Evolutionary conservation across 305 asterid genomes (phyloP).

Genomic region (Fraxinus velutina): DNA sequence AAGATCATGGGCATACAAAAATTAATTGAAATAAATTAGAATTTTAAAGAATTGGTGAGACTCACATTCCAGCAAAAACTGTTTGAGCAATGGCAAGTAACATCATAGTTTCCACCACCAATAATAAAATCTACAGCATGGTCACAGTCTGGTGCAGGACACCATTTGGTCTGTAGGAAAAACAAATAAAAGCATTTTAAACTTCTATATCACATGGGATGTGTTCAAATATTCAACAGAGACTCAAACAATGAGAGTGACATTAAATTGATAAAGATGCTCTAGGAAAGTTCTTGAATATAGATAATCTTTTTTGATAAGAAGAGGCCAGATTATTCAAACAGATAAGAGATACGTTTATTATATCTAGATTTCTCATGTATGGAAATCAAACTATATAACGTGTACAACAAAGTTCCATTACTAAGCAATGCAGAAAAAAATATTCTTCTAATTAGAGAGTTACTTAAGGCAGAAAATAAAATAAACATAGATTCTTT

Average conservation of each 20-base stretch:
- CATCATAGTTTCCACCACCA: slow-evolving; percentile 87
- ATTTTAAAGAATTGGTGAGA: slow-evolving; percentile 19
- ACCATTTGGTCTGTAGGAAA: slow-evolving; percentile 75
- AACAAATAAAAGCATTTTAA: slow-evolving; percentile 19
- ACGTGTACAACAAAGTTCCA: slow-evolving; percentile 1
- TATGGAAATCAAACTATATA: background rate
- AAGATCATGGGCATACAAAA: background rate
- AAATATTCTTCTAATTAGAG: background rate
- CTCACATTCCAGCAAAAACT: slow-evolving; percentile 96
- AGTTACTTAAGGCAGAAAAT: background rate
- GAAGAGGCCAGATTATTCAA: slow-evolving; percentile 1
- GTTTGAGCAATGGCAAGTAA: slow-evolving; percentile 71
- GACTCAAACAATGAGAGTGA: slow-evolving; percentile 12
- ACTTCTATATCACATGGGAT: slow-evolving; percentile 9
- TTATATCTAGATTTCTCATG: background rate
- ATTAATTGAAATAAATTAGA: background rate
- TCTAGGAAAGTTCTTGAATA: background rate
- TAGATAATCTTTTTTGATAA: slow-evolving; percentile 4
- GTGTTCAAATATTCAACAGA: slow-evolving; percentile 18
- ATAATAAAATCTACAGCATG: slow-evolving; percentile 74
- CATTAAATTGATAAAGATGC: background rate
- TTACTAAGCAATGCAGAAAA: background rate
- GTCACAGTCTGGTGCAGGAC: slow-evolving; percentile 97
- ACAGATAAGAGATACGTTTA: background rate
- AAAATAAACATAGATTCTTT: background rate